A percentile compares a stretch with the other conserved stretches of the same genome.
These are phyloP conservation scores for Penicillium occitanis DNA, from an alignment of 2,329 filamentous ascomycete genomes.

Conservation along the genomic window DNA sequence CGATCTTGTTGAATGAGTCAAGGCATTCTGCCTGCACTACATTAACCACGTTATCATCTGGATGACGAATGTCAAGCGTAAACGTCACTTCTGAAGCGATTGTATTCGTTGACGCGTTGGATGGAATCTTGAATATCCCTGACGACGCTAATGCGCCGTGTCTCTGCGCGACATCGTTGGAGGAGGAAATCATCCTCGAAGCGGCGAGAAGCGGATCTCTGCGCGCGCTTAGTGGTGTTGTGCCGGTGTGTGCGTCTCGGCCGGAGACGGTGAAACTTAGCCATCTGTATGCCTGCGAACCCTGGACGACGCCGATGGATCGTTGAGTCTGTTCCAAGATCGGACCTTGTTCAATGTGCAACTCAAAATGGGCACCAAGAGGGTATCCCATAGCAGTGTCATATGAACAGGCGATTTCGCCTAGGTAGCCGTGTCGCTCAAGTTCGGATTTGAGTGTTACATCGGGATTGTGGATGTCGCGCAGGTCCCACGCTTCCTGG, in stretches of 20 bases:
- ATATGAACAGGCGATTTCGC: constrained; percentile 42
- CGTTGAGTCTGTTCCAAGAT: constrained; percentile 62
- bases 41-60: constrained; percentile 21
- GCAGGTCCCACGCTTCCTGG: constrained; percentile 55
- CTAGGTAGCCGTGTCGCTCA: constrained; percentile 66
- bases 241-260: constrained; percentile 68
- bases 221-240: constrained; percentile 63
- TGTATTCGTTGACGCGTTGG: constrained; percentile 64
- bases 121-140: constrained; percentile 62
- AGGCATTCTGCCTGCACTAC: constrained; percentile 4
- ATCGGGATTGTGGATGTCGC: constrained; percentile 58
- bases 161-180: constrained; percentile 59
- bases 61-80: constrained; percentile 64
- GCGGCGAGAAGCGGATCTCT: constrained; percentile 65
- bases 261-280: constrained; percentile 63
- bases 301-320: constrained; percentile 65
- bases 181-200: constrained; percentile 62
- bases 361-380: constrained; percentile 73
- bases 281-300: constrained; percentile 71
- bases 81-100: constrained; percentile 65
- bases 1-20: background rate
- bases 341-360: constrained; percentile 79
- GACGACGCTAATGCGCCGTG: constrained; percentile 63
- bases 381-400: constrained; percentile 56
- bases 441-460: constrained; percentile 63